Conservation (phyloP, 768 basidiomycete species). For the Tulasnella sp. region DNA sequence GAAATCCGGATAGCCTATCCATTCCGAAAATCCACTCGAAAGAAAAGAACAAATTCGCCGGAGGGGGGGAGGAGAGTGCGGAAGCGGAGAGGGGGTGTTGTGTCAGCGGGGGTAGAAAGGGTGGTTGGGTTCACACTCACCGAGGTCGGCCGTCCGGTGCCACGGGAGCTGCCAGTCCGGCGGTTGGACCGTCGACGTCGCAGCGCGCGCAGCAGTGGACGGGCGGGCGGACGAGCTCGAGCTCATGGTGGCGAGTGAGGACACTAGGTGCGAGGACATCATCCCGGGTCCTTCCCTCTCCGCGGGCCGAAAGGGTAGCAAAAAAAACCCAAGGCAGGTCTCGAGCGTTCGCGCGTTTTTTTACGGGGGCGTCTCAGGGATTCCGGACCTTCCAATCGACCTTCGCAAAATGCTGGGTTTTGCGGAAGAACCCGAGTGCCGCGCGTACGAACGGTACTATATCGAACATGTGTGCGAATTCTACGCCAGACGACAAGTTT, state of each 20-base stretch:
- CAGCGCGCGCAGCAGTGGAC: background rate
- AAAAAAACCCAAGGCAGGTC: too few relatives aligned
- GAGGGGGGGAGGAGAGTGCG: too few relatives aligned
- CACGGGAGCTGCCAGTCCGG: conserved; percentile 60
- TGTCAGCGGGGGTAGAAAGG: background rate
- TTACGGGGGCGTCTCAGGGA: too few relatives aligned
- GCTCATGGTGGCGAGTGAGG: conserved; percentile 12
- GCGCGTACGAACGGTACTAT: too few relatives aligned
- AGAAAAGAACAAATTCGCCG: background rate
- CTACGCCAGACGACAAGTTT: too few relatives aligned
- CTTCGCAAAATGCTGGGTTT: too few relatives aligned
- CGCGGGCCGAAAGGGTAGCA: too few relatives aligned
- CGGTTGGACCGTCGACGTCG: conserved; percentile 29
- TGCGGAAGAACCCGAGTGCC: too few relatives aligned
- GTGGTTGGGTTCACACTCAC: conserved; percentile 28
- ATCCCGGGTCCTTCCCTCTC: too few relatives aligned
- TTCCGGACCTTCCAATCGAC: too few relatives aligned
- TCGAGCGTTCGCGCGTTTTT: too few relatives aligned
- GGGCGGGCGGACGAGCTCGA: conserved; percentile 8
- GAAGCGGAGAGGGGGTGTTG: background rate
- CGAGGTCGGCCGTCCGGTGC: conserved; percentile 57
- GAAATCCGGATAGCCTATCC: conserved; percentile 65
- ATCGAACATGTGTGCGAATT: too few relatives aligned
- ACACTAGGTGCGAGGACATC: conserved; percentile 14
- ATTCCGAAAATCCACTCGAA: background rate